These are phyloP conservation scores for Zygoascus hellenicus DNA, from an alignment of 1,139 yeast genomes.

Conservation along the genomic window DNA sequence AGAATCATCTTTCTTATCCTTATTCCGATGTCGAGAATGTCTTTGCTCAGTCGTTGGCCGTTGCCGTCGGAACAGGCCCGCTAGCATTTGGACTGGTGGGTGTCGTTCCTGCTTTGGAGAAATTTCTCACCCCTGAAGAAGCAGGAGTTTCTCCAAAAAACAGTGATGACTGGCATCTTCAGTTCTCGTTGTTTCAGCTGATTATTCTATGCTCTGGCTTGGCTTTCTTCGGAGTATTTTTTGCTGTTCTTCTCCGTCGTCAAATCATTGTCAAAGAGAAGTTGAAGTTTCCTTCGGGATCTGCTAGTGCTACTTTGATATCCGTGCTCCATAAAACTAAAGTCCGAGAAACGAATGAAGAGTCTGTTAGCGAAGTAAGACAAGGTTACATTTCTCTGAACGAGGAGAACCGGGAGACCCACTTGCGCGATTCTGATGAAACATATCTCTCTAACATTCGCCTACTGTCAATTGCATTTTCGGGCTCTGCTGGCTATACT, in stretches of 20 bases:
- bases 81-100: slow-evolving; percentile 93
- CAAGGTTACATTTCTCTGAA: slow-evolving; percentile 2
- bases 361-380: slow-evolving; percentile 16
- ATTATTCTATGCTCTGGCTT: slow-evolving; percentile 79
- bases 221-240: slow-evolving; percentile 91
- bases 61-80: slow-evolving; percentile 97
- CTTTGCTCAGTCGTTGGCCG: slow-evolving; percentile 85
- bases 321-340: slow-evolving; percentile 68
- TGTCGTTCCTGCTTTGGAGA: slow-evolving; percentile 93
- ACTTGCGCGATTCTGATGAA: slow-evolving; percentile 16
- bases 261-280: slow-evolving; percentile 83
- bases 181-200: slow-evolving; percentile 44
- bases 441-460: slow-evolving; percentile 53
- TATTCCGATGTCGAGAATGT: slow-evolving; percentile 93
- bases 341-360: slow-evolving; percentile 16
- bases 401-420: slow-evolving; percentile 1
- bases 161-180: slow-evolving; percentile 21
- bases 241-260: slow-evolving; percentile 80
- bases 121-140: slow-evolving; percentile 71
- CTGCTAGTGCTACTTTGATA: slow-evolving; percentile 91
- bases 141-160: slow-evolving; percentile 48
- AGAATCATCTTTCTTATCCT: slow-evolving; percentile 40
- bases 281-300: slow-evolving; percentile 89
- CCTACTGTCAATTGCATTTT: slow-evolving; percentile 55
- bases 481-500: slow-evolving; percentile 68